Percentiles rank a stretch among this genome's conserved stretches.
Evolutionary conservation across 169 alveolate genomes (phyloP).

Genomic region (Plasmodium reichenowi): DNA sequence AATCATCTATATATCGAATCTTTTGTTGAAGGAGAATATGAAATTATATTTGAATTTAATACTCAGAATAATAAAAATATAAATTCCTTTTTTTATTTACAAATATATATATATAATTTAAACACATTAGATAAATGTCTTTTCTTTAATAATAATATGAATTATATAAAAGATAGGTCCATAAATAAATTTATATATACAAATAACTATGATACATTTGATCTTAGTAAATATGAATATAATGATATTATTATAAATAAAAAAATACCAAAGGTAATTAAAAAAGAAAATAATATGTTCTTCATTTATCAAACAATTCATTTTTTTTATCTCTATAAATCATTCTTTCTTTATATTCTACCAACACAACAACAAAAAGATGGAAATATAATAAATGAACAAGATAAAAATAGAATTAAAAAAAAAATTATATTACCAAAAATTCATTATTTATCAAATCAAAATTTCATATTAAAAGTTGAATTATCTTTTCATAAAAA

Average conservation of each 20-base stretch:
- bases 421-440: conserved; percentile 37
- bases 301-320: conserved; percentile 1
- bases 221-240: neutral
- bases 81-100: conserved; percentile 42
- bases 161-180: neutral
- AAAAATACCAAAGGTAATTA: neutral
- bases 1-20: conserved; percentile 52
- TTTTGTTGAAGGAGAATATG: conserved; percentile 53
- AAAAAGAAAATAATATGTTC: conserved; percentile 7
- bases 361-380: neutral
- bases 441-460: neutral
- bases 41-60: conserved; percentile 29
- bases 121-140: conserved; percentile 20
- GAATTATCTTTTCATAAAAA: conserved; percentile 35
- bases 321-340: conserved; percentile 24
- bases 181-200: no score
- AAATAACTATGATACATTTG: neutral
- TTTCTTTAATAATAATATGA: neutral
- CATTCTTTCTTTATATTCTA: conserved; percentile 13
- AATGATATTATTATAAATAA: neutral
- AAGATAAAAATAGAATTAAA: neutral
- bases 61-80: conserved; percentile 11
- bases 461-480: conserved; percentile 20
- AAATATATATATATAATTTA: conserved; percentile 43
- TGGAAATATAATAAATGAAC: no score